Percentiles rank a stretch among this genome's conserved stretches.
phyloP scores from a whole-genome alignment of 495 filamentous ascomycete genomes.

The Ascodesmis nigricans region DNA sequence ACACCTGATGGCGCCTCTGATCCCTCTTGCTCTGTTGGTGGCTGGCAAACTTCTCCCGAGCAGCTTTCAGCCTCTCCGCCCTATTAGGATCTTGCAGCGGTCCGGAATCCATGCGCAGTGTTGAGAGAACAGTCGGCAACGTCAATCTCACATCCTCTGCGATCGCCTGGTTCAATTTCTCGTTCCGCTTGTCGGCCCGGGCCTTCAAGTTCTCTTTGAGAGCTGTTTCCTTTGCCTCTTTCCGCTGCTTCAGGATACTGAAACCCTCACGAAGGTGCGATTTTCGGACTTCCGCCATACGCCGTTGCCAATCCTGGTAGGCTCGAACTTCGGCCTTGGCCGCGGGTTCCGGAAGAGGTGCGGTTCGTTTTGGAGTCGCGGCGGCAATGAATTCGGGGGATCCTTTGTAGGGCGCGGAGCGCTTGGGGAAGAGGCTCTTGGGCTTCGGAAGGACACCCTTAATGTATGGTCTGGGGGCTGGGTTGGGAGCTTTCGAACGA shows the following conservation, averaged over 20 bases:
- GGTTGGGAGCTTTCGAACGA: constrained; percentile 19
- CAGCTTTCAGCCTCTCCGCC: constrained; percentile 23
- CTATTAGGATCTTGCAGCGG: constrained; percentile 30
- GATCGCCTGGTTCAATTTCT: constrained; percentile 29
- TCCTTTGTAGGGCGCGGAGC: constrained; percentile 29
- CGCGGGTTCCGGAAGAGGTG: not conserved
- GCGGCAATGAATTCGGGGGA: constrained; percentile 31
- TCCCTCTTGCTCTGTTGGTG: constrained; percentile 24
- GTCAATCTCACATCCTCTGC: constrained; percentile 43
- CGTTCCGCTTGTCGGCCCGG: constrained; percentile 25
- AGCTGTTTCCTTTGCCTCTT: constrained; percentile 16
- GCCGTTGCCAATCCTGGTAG: constrained; percentile 38
- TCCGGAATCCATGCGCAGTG: constrained; percentile 9
- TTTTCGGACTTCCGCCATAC: constrained; percentile 37
- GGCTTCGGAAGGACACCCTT: constrained; percentile 56
- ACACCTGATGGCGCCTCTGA: constrained; percentile 29
- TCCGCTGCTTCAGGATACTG: constrained; percentile 33
- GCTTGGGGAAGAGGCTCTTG: constrained; percentile 38
- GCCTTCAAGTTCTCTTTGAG: constrained; percentile 5
- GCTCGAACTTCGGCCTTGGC: constrained; percentile 25
- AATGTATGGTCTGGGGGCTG: constrained; percentile 24
- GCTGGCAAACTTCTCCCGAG: constrained; percentile 16
- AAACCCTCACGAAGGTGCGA: constrained; percentile 43
- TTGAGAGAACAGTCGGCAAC: constrained; percentile 27
- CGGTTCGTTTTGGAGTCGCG: constrained; percentile 23